These are phyloP conservation scores for Clavariopsis aquatica DNA, from an alignment of 495 filamentous ascomycete species.

Conservation along the genomic window DNA sequence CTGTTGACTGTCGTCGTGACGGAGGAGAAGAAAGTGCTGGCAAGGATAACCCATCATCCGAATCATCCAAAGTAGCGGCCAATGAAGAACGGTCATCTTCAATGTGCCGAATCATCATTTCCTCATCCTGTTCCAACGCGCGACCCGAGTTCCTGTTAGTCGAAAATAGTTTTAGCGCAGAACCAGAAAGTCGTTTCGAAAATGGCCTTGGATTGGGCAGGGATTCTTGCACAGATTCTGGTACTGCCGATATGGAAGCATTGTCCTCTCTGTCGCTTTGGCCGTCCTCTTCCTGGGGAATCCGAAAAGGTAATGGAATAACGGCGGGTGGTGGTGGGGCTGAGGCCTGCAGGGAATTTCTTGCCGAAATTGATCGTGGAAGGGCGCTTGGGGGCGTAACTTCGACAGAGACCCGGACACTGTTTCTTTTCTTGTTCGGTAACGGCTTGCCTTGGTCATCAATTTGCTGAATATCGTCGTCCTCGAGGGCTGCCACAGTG, in stretches of 20 bases:
- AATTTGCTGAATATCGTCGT: constrained; percentile 38
- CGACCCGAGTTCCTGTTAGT: constrained; percentile 40
- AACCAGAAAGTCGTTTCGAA: constrained; percentile 54
- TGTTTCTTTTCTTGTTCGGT: constrained; percentile 4
- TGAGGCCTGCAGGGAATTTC: constrained; percentile 26
- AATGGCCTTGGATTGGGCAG: constrained; percentile 35
- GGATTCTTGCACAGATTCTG: constrained; percentile 46
- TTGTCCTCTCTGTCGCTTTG: constrained; percentile 49
- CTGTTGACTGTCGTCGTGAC: constrained; percentile 18
- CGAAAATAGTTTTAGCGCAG: constrained; percentile 52
- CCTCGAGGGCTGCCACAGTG: constrained; percentile 28
- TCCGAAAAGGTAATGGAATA: constrained; percentile 59
- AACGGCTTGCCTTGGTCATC: constrained; percentile 28
- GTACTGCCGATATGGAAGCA: constrained; percentile 64
- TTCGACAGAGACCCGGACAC: constrained; percentile 27
- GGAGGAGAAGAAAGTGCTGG: constrained; percentile 26
- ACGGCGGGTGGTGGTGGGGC: constrained; percentile 35
- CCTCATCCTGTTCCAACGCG: constrained; percentile 46
- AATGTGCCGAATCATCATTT: constrained; percentile 48
- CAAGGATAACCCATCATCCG: constrained; percentile 32
- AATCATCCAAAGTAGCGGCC: constrained; percentile 44
- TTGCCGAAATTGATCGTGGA: constrained; percentile 2
- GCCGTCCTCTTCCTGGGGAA: constrained; percentile 49
- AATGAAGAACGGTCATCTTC: constrained; percentile 46
- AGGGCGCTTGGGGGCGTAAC: constrained; percentile 2